Evolutionary conservation across 2,329 filamentous ascomycete genomes (phyloP).

Genomic region (Paramyrothecium sp.): DNA sequence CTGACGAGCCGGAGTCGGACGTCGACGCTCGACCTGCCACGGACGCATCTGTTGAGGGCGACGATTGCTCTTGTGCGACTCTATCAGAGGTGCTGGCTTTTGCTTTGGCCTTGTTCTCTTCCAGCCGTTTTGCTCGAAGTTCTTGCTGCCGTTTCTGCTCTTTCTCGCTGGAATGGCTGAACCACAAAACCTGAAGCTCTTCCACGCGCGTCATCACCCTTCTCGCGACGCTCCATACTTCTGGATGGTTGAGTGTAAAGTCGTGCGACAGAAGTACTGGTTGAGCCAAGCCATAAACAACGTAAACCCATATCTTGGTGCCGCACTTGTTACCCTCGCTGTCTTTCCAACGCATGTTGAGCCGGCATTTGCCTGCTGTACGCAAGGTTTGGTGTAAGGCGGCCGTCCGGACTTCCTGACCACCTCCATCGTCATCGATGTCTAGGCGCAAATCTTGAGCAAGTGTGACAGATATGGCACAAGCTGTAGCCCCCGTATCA

Average conservation of each 20-base stretch:
- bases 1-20: no score
- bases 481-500: background rate
- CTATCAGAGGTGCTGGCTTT: background rate
- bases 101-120: background rate
- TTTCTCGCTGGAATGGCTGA: background rate
- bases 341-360: background rate
- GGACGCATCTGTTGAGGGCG: no score
- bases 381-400: background rate
- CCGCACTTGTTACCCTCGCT: background rate
- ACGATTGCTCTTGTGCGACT: no score
- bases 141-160: background rate
- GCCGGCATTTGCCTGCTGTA: background rate
- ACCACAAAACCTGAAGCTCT: background rate
- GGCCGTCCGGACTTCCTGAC: background rate
- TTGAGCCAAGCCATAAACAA: background rate
- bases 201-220: background rate
- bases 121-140: background rate
- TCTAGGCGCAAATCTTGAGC: background rate
- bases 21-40: no score
- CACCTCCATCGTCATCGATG: background rate
- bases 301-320: background rate
- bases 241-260: background rate
- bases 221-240: background rate
- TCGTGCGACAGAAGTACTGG: background rate
- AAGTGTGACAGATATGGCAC: background rate